Percentiles rank a stretch among this genome's conserved stretches.
These are phyloP conservation scores for Cynanchum wilfordii DNA, from an alignment of 257 asterid species.

Conservation along the genomic window DNA sequence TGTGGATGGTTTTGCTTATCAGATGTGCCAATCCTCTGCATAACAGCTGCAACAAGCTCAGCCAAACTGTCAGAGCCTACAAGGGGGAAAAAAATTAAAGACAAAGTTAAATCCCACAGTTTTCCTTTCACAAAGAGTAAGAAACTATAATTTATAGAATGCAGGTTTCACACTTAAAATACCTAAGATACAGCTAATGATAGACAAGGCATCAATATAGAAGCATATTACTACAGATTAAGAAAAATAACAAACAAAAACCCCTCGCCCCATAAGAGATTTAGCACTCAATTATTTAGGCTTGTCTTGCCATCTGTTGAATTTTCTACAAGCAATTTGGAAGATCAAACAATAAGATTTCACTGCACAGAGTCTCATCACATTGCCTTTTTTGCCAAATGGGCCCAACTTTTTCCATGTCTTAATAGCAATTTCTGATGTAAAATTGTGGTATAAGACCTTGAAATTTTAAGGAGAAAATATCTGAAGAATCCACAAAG, in stretches of 20 bases:
- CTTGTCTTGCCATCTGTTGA: neutral
- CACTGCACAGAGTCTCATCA: neutral
- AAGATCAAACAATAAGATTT: neutral
- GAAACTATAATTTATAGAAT: neutral
- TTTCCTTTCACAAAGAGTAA: neutral
- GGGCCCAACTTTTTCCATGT: neutral
- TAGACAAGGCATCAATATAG: neutral
- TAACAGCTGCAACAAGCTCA: conserved; percentile 75
- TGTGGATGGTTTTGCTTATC: conserved; percentile 48
- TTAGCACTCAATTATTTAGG: neutral
- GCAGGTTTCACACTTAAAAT: neutral
- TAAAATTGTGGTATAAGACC: neutral
- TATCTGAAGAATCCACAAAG: neutral
- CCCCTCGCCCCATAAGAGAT: neutral
- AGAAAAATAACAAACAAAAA: neutral
- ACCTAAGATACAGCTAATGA: too few relatives aligned
- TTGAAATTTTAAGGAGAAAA: neutral
- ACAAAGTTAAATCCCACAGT: neutral
- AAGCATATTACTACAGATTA: neutral
- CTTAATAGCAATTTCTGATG: neutral
- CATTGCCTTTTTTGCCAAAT: neutral
- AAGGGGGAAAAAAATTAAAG: neutral
- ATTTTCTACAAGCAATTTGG: neutral
- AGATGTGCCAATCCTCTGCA: conserved; percentile 59
- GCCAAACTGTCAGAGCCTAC: conserved; percentile 68